Evolutionary conservation across 805 yeast genomes (phyloP).

Genomic region (Cephaloascus albidus): DNA sequence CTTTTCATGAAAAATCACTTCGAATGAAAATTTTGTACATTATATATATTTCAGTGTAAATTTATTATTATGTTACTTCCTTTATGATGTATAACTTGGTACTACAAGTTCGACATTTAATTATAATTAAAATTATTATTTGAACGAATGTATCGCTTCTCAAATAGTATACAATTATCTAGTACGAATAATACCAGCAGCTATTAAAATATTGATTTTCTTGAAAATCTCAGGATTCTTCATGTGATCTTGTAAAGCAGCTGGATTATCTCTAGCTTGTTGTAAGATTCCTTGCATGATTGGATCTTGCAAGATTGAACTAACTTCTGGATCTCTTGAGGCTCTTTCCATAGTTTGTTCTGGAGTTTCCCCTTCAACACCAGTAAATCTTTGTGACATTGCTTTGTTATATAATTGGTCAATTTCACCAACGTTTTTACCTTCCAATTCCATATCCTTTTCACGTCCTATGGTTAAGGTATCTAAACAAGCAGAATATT

Average conservation of each 20-base stretch:
- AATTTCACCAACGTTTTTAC: slow-evolving; percentile 62
- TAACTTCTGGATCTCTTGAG: slow-evolving; percentile 89
- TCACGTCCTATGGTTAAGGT: slow-evolving; percentile 73
- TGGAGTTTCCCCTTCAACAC: slow-evolving; percentile 81
- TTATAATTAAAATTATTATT: too few relatives aligned
- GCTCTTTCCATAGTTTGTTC: slow-evolving; percentile 92
- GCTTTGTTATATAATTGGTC: slow-evolving; percentile 79
- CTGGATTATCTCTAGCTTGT: slow-evolving; percentile 93
- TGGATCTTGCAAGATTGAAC: slow-evolving; percentile 82
- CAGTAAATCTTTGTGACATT: slow-evolving; percentile 65
- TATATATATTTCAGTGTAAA: too few relatives aligned
- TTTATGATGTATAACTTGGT: too few relatives aligned
- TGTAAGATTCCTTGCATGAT: slow-evolving; percentile 91
- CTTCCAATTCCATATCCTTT: slow-evolving; percentile 57
- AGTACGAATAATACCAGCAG: slow-evolving; percentile 95
- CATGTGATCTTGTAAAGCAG: slow-evolving; percentile 96
- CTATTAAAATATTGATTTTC: slow-evolving; percentile 82
- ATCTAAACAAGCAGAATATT: slow-evolving; percentile 72
- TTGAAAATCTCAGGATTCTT: slow-evolving; percentile 86
- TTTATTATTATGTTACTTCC: too few relatives aligned
- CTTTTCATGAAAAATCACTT: too few relatives aligned
- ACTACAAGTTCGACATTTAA: too few relatives aligned
- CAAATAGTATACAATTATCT: slow-evolving; percentile 34
- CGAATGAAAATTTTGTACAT: too few relatives aligned
- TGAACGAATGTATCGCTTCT: too few relatives aligned